Evolutionary conservation across 805 yeast species (phyloP).

Genomic region (Kodamaea jinghongensis): DNA sequence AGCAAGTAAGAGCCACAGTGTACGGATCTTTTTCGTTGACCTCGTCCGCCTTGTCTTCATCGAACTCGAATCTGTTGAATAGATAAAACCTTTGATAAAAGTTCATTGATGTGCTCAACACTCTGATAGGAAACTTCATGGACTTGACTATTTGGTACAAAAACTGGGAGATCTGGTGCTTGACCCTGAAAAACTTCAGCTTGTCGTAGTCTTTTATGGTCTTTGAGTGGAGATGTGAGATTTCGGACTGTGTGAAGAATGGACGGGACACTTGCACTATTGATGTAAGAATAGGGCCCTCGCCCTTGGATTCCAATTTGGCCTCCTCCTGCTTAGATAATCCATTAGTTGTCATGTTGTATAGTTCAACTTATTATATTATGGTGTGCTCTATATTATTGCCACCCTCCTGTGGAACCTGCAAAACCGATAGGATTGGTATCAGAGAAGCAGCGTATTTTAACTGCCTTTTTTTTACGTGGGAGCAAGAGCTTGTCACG

Average conservation of each 20-base stretch:
- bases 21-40: slow-evolving; percentile 39
- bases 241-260: slow-evolving; percentile 53
- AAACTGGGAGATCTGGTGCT: slow-evolving; percentile 52
- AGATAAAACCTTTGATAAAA: slow-evolving; percentile 70
- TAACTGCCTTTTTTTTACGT: no score
- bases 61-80: slow-evolving; percentile 55
- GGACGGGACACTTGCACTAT: slow-evolving; percentile 55
- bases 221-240: slow-evolving; percentile 47
- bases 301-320: not conserved
- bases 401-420: no score
- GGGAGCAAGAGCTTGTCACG: no score
- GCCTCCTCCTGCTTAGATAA: no score
- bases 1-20: slow-evolving; percentile 65
- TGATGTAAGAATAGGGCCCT: slow-evolving; percentile 8
- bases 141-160: slow-evolving; percentile 50
- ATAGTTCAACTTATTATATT: no score
- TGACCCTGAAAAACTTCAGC: slow-evolving; percentile 46
- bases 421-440: no score
- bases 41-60: slow-evolving; percentile 26
- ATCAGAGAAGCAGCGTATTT: no score
- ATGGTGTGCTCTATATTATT: no score
- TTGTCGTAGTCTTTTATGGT: slow-evolving; percentile 52
- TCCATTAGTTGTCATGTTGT: no score
- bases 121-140: slow-evolving; percentile 66
- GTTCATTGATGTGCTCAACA: slow-evolving; percentile 67